phyloP scores from a whole-genome alignment of 768 basidiomycete species.

The Neoboletus brunneissimus region DNA sequence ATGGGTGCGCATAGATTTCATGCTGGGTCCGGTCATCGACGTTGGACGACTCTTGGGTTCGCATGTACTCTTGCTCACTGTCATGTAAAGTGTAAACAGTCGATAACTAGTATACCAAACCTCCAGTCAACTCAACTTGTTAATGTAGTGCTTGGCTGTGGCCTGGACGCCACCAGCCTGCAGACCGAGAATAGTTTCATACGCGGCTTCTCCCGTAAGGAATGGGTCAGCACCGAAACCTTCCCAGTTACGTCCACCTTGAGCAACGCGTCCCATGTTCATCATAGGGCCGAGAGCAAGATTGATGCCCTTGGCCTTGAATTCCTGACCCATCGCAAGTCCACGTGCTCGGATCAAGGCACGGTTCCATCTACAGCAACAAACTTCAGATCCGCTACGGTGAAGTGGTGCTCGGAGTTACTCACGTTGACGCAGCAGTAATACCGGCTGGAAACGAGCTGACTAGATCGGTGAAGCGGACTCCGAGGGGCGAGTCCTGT shows the following conservation, averaged over 20 bases:
- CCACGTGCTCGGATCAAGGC: conserved; percentile 75
- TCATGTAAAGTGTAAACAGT: neutral
- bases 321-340: conserved; percentile 76
- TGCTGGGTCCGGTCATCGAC: conserved; percentile 47
- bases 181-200: conserved; percentile 79
- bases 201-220: conserved; percentile 70
- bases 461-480: conserved; percentile 69
- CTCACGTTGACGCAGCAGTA: conserved; percentile 77
- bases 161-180: conserved; percentile 83
- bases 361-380: conserved; percentile 60
- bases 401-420: neutral
- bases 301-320: conserved; percentile 80
- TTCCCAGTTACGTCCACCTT: conserved; percentile 91
- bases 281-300: conserved; percentile 80
- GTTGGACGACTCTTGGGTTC: conserved; percentile 34
- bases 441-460: conserved; percentile 84
- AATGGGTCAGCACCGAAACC: conserved; percentile 93
- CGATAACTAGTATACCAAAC: neutral
- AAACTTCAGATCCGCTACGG: neutral
- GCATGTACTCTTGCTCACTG: conserved; percentile 38
- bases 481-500: conserved; percentile 75
- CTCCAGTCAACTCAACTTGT: conserved; percentile 48
- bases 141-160: conserved; percentile 80
- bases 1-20: conserved; percentile 56
- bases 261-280: conserved; percentile 77